Conservation (phyloP, 805 yeast genomes). For the Saccharomyces jurei region DNA sequence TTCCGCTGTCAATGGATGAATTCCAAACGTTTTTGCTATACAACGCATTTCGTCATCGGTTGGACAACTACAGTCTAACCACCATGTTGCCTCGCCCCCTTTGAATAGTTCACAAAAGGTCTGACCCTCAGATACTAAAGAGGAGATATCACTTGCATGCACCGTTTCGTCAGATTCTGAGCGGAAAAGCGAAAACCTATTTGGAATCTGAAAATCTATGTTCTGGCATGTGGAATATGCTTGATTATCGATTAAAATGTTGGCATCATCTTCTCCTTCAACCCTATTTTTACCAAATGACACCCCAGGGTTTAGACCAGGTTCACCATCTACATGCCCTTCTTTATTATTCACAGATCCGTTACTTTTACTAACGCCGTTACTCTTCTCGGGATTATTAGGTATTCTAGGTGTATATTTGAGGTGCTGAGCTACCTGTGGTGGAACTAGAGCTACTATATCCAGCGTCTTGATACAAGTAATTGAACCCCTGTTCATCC, state of each 20-base stretch:
- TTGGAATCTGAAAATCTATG: conserved; percentile 38
- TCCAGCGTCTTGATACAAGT: neutral
- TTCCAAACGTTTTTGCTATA: conserved; percentile 85
- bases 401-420: conserved; percentile 44
- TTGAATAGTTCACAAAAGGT: conserved; percentile 57
- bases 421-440: conserved; percentile 36
- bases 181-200: conserved; percentile 72
- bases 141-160: conserved; percentile 77
- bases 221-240: conserved; percentile 4
- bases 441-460: conserved; percentile 27
- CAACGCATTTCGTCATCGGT: conserved; percentile 88
- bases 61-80: conserved; percentile 88
- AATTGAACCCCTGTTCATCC: neutral
- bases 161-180: conserved; percentile 75
- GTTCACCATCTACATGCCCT: neutral
- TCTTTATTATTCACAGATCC: neutral
- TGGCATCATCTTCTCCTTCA: conserved; percentile 14
- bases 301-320: conserved; percentile 19
- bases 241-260: neutral
- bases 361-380: neutral
- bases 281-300: conserved; percentile 33
- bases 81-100: conserved; percentile 72
- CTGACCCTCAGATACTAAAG: conserved; percentile 53
- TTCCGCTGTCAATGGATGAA: conserved; percentile 93
- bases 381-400: neutral